These are phyloP conservation scores for Diplogelasinospora grovesii DNA, from an alignment of 495 filamentous ascomycete species.

Conservation along the genomic window DNA sequence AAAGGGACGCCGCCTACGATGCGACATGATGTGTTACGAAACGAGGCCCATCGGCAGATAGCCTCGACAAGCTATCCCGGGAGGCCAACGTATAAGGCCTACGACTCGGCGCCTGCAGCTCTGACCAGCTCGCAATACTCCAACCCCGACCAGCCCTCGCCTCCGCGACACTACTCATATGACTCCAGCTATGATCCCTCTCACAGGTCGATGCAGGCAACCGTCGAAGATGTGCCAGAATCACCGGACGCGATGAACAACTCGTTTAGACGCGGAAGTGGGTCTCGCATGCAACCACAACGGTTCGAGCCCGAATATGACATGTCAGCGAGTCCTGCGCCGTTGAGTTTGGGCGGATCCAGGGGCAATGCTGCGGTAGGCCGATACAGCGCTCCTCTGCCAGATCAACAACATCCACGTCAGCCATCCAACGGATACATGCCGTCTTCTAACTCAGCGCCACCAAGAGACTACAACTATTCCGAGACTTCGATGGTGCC, in stretches of 20 bases:
- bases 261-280: conserved; percentile 44
- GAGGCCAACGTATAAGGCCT: conserved; percentile 39
- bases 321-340: conserved; percentile 37
- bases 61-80: conserved; percentile 37
- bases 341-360: conserved; percentile 38
- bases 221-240: conserved; percentile 60
- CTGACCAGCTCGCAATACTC: conserved; percentile 23
- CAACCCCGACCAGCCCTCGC: conserved; percentile 23
- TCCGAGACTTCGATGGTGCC: conserved; percentile 19
- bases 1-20: conserved; percentile 33
- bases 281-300: conserved; percentile 26
- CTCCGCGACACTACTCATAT: conserved; percentile 44
- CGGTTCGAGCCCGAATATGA: conserved; percentile 30
- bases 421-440: conserved; percentile 1
- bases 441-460: too few species aligned
- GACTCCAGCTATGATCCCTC: conserved; percentile 37
- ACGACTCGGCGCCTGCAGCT: conserved; percentile 34
- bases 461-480: conserved; percentile 15
- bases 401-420: conserved; percentile 1
- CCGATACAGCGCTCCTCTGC: conserved; percentile 12
- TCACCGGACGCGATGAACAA: conserved; percentile 32
- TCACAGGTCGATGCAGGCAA: conserved; percentile 56
- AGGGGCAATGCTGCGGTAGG: conserved; percentile 31
- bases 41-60: conserved; percentile 40
- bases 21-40: conserved; percentile 43